These are phyloP conservation scores for Lasiosphaeriaceae sp. DNA, from an alignment of 495 filamentous ascomycete species.

Conservation along the genomic window DNA sequence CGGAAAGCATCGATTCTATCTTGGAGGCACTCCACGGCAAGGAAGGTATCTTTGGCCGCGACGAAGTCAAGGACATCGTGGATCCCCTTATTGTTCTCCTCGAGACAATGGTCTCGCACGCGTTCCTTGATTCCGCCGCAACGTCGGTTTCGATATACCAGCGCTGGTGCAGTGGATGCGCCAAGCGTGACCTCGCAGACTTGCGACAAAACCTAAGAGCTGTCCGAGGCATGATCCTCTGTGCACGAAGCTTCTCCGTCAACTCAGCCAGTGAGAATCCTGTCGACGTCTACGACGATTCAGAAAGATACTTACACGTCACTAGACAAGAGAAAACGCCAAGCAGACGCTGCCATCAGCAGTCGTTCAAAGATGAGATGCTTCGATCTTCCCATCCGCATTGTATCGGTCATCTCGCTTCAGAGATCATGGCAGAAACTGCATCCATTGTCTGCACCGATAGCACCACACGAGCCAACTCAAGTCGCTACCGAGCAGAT, in stretches of 20 bases:
- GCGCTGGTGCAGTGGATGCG: not conserved
- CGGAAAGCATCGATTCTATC: not conserved
- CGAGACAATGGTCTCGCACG: not conserved
- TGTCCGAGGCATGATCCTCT: not conserved
- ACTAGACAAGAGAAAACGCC: not conserved
- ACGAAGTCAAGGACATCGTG: not conserved
- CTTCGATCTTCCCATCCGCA: not conserved
- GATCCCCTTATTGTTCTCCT: not conserved
- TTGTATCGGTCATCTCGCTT: not conserved
- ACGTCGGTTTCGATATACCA: too few species aligned
- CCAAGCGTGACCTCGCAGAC: not conserved
- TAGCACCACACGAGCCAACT: not conserved
- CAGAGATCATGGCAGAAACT: not conserved
- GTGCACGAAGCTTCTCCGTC: not conserved
- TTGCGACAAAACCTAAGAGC: not conserved
- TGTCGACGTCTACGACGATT: not conserved
- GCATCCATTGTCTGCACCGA: not conserved
- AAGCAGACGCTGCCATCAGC: not conserved
- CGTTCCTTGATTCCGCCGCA: not conserved
- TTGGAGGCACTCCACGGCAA: not conserved
- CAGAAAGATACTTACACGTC: not conserved
- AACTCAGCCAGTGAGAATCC: not conserved
- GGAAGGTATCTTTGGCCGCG: not conserved
- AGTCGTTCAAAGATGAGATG: not conserved
- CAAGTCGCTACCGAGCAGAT: too few species aligned